Conservation (phyloP, 495 filamentous ascomycete genomes). For the Penicillium diatomitis region DNA sequence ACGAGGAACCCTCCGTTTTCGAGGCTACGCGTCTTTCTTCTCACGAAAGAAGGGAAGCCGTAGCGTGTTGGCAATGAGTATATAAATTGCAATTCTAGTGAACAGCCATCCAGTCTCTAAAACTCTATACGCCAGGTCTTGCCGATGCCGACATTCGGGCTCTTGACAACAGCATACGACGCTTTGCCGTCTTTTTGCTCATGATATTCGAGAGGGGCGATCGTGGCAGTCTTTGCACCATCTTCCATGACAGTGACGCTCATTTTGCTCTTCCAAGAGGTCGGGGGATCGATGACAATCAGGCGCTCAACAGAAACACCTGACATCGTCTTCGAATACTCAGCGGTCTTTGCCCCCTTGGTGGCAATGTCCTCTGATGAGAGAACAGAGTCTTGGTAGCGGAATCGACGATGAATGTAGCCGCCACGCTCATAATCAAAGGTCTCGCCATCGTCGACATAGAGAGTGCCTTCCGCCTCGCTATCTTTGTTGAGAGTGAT, state of each 20-base stretch:
- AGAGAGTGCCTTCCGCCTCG: constrained; percentile 71
- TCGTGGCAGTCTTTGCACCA: constrained; percentile 50
- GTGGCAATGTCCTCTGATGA: constrained; percentile 35
- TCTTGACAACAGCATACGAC: constrained; percentile 70
- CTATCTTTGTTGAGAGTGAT: constrained; percentile 62
- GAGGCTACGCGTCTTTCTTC: too few species aligned
- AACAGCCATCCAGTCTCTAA: constrained; percentile 11
- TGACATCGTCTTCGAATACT: constrained; percentile 68
- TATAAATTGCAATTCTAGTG: background rate
- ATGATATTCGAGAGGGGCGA: constrained; percentile 48
- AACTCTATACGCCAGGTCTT: constrained; percentile 78
- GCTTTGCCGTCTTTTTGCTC: constrained; percentile 53
- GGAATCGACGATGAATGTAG: constrained; percentile 77
- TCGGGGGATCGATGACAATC: constrained; percentile 68
- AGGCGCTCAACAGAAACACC: constrained; percentile 73
- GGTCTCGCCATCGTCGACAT: constrained; percentile 88
- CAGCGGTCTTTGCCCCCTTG: constrained; percentile 54
- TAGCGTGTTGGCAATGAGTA: too few species aligned
- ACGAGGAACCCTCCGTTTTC: too few species aligned
- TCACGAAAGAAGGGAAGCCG: too few species aligned
- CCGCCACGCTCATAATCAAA: constrained; percentile 79
- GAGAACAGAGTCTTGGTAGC: constrained; percentile 47
- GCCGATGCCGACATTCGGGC: constrained; percentile 66
- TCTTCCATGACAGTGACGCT: constrained; percentile 61
- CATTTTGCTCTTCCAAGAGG: constrained; percentile 58